Percentiles rank a stretch among this genome's conserved stretches.
Evolutionary conservation across 75 land plant species (phyloP).

Genomic region (Cryptomeria japonica): DNA sequence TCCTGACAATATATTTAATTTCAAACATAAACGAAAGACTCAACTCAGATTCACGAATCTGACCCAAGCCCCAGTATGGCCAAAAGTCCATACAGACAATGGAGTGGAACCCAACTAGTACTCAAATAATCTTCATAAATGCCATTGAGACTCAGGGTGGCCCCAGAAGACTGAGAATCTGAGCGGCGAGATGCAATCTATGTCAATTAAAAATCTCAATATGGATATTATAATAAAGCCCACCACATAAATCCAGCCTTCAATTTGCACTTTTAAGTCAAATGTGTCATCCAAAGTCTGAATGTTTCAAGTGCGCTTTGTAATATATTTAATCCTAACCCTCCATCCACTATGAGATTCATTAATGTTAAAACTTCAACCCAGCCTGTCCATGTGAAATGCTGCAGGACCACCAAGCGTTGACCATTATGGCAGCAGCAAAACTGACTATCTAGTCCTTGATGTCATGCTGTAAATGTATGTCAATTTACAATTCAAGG

Average conservation of each 20-base stretch:
- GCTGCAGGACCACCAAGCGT: neutral
- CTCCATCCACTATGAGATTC: neutral
- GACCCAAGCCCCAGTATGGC: neutral
- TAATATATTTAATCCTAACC: too few species aligned
- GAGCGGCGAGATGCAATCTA: neutral
- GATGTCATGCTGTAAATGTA: neutral
- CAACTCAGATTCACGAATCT: neutral
- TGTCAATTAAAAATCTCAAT: neutral
- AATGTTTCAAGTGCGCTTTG: too few species aligned
- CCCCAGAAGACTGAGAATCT: neutral
- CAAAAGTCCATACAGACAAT: neutral
- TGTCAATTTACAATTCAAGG: too few species aligned
- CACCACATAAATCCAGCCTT: too few species aligned
- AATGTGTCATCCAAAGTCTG: neutral
- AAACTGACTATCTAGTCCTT: neutral
- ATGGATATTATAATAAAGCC: neutral
- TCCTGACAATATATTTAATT: neutral
- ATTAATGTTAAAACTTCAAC: neutral
- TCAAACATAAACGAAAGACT: neutral
- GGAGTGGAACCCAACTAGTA: neutral
- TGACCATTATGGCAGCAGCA: too few species aligned
- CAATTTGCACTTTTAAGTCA: too few species aligned
- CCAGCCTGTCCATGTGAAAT: neutral
- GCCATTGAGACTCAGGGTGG: neutral
- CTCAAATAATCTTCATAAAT: neutral